Conservation (phyloP, 73 alveolate genomes). For the Paramecium pentaurelia region DNA sequence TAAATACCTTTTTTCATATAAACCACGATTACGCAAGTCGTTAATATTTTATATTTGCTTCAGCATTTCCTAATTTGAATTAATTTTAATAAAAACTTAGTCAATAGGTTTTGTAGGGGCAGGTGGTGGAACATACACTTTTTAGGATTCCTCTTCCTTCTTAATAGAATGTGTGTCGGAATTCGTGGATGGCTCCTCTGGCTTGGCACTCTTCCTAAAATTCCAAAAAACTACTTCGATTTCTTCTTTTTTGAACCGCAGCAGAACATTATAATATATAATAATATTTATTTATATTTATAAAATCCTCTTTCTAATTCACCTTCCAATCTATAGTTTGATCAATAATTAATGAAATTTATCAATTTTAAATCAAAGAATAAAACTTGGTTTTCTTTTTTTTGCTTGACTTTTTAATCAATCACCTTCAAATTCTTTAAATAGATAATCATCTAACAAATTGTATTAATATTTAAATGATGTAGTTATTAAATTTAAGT, state of each 20-base stretch:
- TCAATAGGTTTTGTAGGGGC: not conserved
- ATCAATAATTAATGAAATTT: not conserved
- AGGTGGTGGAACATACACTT: not conserved
- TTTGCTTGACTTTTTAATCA: not conserved
- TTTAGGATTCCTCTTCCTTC: constrained; percentile 6
- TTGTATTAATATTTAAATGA: not conserved
- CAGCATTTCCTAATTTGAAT: constrained; percentile 25
- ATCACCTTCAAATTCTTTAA: not conserved
- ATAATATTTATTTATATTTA: not conserved
- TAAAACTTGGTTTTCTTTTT: not conserved
- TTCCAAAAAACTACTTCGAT: constrained; percentile 26
- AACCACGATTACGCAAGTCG: not conserved
- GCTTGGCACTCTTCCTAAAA: constrained; percentile 37
- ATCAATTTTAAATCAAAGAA: not conserved
- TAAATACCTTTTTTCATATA: not conserved
- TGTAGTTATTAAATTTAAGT: not conserved
- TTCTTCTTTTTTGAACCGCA: constrained; percentile 25
- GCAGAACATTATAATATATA: not conserved
- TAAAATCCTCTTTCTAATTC: not conserved
- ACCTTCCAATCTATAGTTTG: not conserved
- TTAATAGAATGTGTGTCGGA: not conserved
- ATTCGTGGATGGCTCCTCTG: constrained; percentile 9
- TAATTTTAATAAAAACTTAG: not conserved
- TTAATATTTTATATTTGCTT: not conserved
- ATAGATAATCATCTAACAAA: not conserved